phyloP scores from a whole-genome alignment of 257 asterid genomes.

The Asclepias syriaca region DNA sequence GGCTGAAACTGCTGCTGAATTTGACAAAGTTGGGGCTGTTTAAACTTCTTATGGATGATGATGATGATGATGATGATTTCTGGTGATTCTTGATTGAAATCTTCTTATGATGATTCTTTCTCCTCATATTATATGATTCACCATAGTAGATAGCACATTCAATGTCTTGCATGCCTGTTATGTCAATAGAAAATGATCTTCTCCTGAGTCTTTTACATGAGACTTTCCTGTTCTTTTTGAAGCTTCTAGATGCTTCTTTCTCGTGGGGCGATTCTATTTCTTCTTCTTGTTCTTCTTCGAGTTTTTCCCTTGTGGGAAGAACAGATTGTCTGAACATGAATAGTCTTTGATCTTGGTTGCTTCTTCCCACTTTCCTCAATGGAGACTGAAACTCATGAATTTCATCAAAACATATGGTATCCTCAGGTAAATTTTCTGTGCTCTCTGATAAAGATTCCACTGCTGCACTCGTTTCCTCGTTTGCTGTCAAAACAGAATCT shows the following conservation, averaged over 20 bases:
- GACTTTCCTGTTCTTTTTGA: slow-evolving; percentile 13
- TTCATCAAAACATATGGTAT: slow-evolving; percentile 53
- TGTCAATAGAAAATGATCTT: slow-evolving; percentile 33
- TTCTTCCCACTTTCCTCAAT: slow-evolving; percentile 26
- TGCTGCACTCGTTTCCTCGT: neutral
- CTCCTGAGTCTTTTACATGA: slow-evolving; percentile 31
- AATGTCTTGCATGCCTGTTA: slow-evolving; percentile 15
- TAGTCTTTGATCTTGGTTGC: slow-evolving; percentile 52
- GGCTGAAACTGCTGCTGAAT: slow-evolving; percentile 13
- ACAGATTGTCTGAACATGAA: slow-evolving; percentile 50
- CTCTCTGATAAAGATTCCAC: slow-evolving; percentile 37
- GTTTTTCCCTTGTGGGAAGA: slow-evolving; percentile 8
- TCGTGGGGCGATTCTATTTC: neutral
- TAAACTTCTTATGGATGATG: slow-evolving; percentile 13
- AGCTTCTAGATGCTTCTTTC: slow-evolving; percentile 15
- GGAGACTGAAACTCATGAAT: slow-evolving; percentile 57
- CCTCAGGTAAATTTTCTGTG: slow-evolving; percentile 28
- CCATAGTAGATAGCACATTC: slow-evolving; percentile 46
- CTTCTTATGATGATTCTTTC: slow-evolving; percentile 20
- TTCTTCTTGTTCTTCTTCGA: neutral
- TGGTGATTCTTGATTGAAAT: slow-evolving; percentile 10
- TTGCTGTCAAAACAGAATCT: neutral
- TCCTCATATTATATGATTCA: slow-evolving; percentile 8
- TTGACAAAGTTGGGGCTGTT: slow-evolving; percentile 8
- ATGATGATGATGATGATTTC: neutral